Conservation (phyloP, 179 eudicot genomes). For the Patellifolia procumbens region DNA sequence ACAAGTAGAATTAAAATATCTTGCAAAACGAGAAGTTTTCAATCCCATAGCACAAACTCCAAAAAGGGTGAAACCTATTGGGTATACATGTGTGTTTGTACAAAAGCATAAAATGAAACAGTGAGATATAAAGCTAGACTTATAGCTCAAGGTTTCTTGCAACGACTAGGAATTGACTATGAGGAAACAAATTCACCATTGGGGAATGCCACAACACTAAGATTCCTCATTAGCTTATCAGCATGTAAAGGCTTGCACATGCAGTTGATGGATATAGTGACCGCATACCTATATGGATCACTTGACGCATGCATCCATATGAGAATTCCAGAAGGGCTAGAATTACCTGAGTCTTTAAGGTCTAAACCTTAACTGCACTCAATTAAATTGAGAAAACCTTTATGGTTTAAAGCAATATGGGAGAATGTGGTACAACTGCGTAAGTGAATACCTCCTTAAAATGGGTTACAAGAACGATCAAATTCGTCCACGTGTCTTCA, state of each 20-base stretch:
- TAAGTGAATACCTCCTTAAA: background rate
- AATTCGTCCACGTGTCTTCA: background rate
- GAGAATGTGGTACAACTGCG: background rate
- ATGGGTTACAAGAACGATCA: background rate
- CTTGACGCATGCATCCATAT: conserved; percentile 5
- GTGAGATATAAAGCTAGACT: background rate
- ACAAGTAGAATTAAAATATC: too few species aligned
- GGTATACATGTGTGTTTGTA: too few species aligned
- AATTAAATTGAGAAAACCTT: background rate
- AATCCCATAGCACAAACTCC: too few species aligned
- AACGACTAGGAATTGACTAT: background rate
- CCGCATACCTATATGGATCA: conserved; percentile 5
- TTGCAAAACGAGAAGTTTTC: too few species aligned
- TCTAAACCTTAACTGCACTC: background rate
- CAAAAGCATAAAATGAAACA: background rate
- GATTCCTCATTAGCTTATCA: background rate
- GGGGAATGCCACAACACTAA: background rate
- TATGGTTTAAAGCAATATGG: background rate
- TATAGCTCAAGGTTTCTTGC: background rate
- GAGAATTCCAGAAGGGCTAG: background rate
- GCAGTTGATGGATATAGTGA: conserved; percentile 2
- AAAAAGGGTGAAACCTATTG: too few species aligned
- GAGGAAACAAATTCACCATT: background rate
- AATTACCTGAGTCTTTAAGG: too few species aligned
- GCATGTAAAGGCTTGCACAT: background rate